These are phyloP conservation scores for Phylloporus arenicola DNA, from an alignment of 768 basidiomycete genomes.

Conservation along the genomic window DNA sequence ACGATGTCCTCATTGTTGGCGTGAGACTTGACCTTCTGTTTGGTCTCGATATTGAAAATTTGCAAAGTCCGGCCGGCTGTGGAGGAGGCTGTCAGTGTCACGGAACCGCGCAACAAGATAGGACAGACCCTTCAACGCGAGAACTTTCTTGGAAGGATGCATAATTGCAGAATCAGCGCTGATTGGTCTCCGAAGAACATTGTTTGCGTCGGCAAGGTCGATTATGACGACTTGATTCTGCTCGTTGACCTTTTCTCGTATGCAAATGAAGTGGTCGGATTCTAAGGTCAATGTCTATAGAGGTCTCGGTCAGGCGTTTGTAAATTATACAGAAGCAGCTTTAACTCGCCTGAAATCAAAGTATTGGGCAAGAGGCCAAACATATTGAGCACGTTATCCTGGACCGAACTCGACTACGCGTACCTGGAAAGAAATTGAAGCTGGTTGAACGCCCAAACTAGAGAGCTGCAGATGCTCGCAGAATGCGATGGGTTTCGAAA, in stretches of 20 bases:
- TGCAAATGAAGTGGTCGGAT: conserved; percentile 97
- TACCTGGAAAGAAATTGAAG: conserved; percentile 96
- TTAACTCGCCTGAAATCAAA: conserved; percentile 18
- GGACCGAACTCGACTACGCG: conserved; percentile 32
- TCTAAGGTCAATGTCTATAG: conserved; percentile 88
- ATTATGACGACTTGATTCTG: conserved; percentile 98
- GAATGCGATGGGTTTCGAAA: conserved; percentile 74
- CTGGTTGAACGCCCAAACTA: conserved; percentile 91
- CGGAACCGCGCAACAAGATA: neutral
- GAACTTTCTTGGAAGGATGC: conserved; percentile 95
- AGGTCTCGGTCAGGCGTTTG: conserved; percentile 1
- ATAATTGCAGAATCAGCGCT: conserved; percentile 99
- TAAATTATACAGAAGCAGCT: neutral
- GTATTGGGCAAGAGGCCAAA: neutral
- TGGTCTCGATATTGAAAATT: conserved; percentile 96
- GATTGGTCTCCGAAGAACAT: conserved; percentile 92
- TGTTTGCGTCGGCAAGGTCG: conserved; percentile 95
- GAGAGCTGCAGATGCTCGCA: conserved; percentile 93
- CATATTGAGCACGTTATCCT: conserved; percentile 14
- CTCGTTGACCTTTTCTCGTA: conserved; percentile 92
- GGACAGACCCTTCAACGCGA: conserved; percentile 78
- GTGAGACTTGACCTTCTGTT: conserved; percentile 96
- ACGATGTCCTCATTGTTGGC: conserved; percentile 89
- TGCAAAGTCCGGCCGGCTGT: conserved; percentile 90
- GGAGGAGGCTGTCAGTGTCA: conserved; percentile 7